These are phyloP conservation scores for Annona cherimola DNA, from an alignment of 164 flowering plant genomes.

Conservation along the genomic window DNA sequence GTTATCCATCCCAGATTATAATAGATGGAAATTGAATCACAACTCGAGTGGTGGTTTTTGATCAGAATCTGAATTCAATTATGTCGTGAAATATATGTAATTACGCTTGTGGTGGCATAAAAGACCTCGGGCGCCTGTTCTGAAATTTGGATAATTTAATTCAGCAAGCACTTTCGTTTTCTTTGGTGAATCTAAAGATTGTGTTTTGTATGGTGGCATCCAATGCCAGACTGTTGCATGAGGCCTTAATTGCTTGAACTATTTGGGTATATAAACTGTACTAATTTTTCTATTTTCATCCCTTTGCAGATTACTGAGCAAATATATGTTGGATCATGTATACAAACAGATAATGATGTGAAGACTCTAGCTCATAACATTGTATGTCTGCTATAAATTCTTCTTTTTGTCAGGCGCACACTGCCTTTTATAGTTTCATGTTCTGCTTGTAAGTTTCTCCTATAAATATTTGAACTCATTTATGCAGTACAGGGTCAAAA, in stretches of 20 bases:
- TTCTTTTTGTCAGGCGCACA: not conserved
- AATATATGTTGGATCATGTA: slow-evolving; percentile 86
- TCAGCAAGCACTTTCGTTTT: not conserved
- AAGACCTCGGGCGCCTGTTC: not conserved
- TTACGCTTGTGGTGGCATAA: not conserved
- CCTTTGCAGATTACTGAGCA: slow-evolving; percentile 80
- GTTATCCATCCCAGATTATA: too few relatives aligned
- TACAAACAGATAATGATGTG: slow-evolving; percentile 74
- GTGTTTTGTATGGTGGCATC: not conserved
- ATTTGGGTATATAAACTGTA: not conserved
- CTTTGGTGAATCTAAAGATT: not conserved
- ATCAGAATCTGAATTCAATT: not conserved
- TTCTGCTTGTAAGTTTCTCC: not conserved
- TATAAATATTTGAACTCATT: not conserved
- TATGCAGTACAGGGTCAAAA: not conserved
- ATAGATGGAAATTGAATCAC: too few relatives aligned
- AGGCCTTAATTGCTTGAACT: not conserved
- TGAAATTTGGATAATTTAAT: not conserved
- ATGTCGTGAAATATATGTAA: not conserved
- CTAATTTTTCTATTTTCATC: slow-evolving; percentile 5
- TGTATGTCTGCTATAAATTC: slow-evolving; percentile 21
- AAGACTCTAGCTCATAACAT: slow-evolving; percentile 41
- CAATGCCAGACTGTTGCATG: not conserved
- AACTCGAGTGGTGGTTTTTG: not conserved
- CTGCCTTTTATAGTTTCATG: not conserved